Conservation (phyloP, 169 alveolate genomes). For the Cryptosporidium baileyi region DNA sequence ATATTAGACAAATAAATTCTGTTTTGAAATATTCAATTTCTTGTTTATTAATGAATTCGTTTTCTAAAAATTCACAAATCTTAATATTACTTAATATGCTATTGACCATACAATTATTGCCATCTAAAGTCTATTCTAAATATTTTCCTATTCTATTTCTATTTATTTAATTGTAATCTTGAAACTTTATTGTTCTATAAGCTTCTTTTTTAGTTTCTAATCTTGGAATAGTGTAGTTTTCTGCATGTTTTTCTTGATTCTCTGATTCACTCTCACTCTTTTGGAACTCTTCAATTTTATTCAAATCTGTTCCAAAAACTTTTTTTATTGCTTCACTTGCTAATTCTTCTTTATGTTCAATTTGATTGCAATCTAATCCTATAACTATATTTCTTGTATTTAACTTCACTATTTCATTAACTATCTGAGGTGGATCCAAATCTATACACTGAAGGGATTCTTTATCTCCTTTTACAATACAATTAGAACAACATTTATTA, state of each 20-base stretch:
- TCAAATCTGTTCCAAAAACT: slow-evolving; percentile 1
- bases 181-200: slow-evolving; percentile 25
- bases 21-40: too few species aligned
- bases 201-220: not conserved
- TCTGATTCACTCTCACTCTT: not conserved
- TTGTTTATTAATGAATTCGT: too few species aligned
- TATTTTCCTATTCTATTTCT: too few species aligned
- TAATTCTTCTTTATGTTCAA: not conserved
- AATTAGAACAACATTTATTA: slow-evolving; percentile 37
- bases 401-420: not conserved
- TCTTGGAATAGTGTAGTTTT: not conserved
- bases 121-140: too few species aligned
- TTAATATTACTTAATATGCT: too few species aligned
- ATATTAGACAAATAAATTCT: too few species aligned
- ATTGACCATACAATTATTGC: too few species aligned
- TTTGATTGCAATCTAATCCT: slow-evolving; percentile 31
- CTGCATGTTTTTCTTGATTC: not conserved
- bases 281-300: not conserved
- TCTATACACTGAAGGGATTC: slow-evolving; percentile 35
- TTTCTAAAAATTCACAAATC: too few species aligned
- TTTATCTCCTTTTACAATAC: not conserved
- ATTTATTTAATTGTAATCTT: not conserved
- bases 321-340: slow-evolving; percentile 6
- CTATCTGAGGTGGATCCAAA: slow-evolving; percentile 64
- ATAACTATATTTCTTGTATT: not conserved